Conservation (phyloP, 108 stramenopile genomes). For the Seminavis robusta region DNA sequence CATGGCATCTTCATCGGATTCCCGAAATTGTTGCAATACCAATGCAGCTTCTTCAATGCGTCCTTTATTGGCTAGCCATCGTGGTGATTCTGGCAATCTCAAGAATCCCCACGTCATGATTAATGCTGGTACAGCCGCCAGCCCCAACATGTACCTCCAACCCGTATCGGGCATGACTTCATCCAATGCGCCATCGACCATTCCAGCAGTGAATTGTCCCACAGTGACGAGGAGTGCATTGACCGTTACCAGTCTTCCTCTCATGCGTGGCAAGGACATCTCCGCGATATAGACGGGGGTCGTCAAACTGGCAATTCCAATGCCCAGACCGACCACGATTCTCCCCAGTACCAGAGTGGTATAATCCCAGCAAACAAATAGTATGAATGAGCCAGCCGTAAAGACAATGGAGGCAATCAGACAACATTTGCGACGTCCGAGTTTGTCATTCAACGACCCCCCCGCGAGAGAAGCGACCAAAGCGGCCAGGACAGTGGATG, state of each 20-base stretch:
- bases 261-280: constrained; percentile 50
- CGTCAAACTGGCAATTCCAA: constrained; percentile 72
- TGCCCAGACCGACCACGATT: constrained; percentile 67
- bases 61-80: constrained; percentile 72
- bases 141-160: constrained; percentile 85
- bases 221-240: constrained; percentile 69
- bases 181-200: constrained; percentile 68
- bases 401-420: constrained; percentile 43
- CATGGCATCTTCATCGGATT: constrained; percentile 29
- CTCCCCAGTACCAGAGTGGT: constrained; percentile 50
- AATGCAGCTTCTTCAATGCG: constrained; percentile 43
- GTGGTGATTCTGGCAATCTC: constrained; percentile 76
- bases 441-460: constrained; percentile 35
- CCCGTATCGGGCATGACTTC: constrained; percentile 36
- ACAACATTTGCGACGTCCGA: constrained; percentile 42
- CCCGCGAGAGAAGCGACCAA: constrained; percentile 21
- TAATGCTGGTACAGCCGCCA: constrained; percentile 54
- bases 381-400: constrained; percentile 35
- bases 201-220: constrained; percentile 81
- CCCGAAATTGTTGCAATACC: constrained; percentile 43
- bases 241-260: constrained; percentile 75
- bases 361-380: constrained; percentile 35
- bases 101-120: constrained; percentile 59
- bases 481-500: constrained; percentile 50
- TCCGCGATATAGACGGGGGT: constrained; percentile 87